phyloP scores from a whole-genome alignment of 208 protist genomes.

The Lotmaria passim region DNA sequence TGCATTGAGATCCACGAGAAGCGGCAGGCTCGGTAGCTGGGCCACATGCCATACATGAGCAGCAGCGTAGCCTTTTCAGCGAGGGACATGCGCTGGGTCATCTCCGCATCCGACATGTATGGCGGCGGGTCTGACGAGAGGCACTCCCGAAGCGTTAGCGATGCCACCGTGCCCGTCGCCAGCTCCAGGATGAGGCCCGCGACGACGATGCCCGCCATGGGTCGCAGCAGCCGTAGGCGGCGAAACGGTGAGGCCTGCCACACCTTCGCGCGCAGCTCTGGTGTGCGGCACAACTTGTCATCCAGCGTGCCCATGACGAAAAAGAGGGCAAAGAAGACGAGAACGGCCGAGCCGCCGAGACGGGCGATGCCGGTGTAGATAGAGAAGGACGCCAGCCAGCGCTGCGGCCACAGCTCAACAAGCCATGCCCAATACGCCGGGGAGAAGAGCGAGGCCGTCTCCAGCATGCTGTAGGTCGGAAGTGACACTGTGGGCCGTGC shows the following conservation, averaged over 20 bases:
- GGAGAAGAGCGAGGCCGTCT: constrained; percentile 17
- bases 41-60: constrained; percentile 53
- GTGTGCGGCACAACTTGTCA: constrained; percentile 25
- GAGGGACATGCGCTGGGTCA: constrained; percentile 65
- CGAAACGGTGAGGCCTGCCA: constrained; percentile 22
- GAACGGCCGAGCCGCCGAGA: constrained; percentile 43
- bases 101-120: constrained; percentile 41
- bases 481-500: constrained; percentile 35
- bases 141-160: constrained; percentile 49
- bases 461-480: constrained; percentile 37
- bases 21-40: constrained; percentile 60
- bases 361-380: constrained; percentile 55
- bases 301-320: constrained; percentile 32
- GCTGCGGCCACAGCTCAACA: constrained; percentile 52
- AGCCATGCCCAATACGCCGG: constrained; percentile 37
- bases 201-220: constrained; percentile 33
- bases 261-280: constrained; percentile 17
- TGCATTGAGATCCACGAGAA: constrained; percentile 77
- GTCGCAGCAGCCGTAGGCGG: constrained; percentile 25
- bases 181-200: constrained; percentile 47
- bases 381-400: constrained; percentile 66
- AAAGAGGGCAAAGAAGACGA: constrained; percentile 55
- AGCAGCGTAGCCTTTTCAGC: constrained; percentile 61
- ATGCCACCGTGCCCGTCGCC: constrained; percentile 36
- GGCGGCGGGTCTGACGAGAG: constrained; percentile 42